Percentiles rank a stretch among this genome's conserved stretches.
Conservation (phyloP, 1,284 basidiomycete genomes). For the Stereum hirsutum region DNA sequence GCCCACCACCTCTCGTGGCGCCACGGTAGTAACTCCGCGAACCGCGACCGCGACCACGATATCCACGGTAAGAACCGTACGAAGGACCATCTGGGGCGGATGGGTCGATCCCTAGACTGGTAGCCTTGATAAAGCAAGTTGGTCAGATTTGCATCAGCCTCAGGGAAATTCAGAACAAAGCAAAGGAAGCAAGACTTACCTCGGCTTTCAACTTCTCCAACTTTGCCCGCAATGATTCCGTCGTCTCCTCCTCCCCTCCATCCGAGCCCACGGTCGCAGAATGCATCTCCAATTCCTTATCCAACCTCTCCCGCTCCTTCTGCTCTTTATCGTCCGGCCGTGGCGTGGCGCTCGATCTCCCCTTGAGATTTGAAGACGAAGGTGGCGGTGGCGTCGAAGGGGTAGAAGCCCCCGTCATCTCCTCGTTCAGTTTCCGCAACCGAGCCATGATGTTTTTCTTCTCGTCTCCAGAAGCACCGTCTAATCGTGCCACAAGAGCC, state of each 20-base stretch:
- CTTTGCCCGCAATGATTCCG: slow-evolving; percentile 71
- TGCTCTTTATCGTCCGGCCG: slow-evolving; percentile 34
- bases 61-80: slow-evolving; percentile 45
- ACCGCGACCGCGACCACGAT: slow-evolving; percentile 67
- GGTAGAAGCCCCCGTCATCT: slow-evolving; percentile 49
- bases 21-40: slow-evolving; percentile 52
- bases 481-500: slow-evolving; percentile 67
- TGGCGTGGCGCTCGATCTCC: slow-evolving; percentile 18
- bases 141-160: too few relatives aligned
- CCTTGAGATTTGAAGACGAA: slow-evolving; percentile 12
- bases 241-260: slow-evolving; percentile 38
- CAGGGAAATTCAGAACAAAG: slow-evolving; percentile 4
- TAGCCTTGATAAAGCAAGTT: slow-evolving; percentile 54
- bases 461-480: slow-evolving; percentile 56
- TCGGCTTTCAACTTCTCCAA: slow-evolving; percentile 79
- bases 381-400: slow-evolving; percentile 19
- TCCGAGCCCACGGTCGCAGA: slow-evolving; percentile 28
- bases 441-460: slow-evolving; percentile 77
- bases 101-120: slow-evolving; percentile 59
- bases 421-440: slow-evolving; percentile 72
- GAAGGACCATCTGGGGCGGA: slow-evolving; percentile 21
- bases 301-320: slow-evolving; percentile 54
- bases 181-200: slow-evolving; percentile 31
- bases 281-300: slow-evolving; percentile 69
- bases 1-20: slow-evolving; percentile 54